Percentiles rank a stretch among this genome's conserved stretches.
Evolutionary conservation across 768 basidiomycete genomes (phyloP).

Genomic region (Suillus lakei): DNA sequence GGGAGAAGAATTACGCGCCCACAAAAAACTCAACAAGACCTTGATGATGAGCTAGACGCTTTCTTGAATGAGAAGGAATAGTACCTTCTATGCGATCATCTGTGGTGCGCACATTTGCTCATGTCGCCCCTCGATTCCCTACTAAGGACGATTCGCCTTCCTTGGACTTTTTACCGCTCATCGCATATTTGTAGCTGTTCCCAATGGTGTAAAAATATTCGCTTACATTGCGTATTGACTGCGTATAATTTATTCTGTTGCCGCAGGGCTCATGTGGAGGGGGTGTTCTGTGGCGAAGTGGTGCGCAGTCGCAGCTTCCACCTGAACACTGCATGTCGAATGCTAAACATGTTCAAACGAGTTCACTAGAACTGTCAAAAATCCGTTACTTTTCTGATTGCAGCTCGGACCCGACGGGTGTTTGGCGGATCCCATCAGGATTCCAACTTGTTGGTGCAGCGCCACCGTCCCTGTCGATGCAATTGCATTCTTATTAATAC

Average conservation of each 20-base stretch:
- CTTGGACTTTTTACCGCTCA: not conserved
- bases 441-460: not conserved
- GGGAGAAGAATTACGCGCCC: constrained; percentile 46
- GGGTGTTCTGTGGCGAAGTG: not conserved
- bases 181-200: not conserved
- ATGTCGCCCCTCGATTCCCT: not conserved
- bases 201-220: not conserved
- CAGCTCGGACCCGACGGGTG: not conserved
- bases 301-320: not conserved
- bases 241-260: not conserved
- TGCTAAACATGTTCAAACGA: not conserved
- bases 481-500: not conserved
- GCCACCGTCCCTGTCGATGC: not conserved
- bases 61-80: constrained; percentile 63
- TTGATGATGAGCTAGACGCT: constrained; percentile 84
- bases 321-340: not conserved
- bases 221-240: not conserved
- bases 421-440: not conserved
- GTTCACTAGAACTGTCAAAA: not conserved
- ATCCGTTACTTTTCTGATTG: not conserved
- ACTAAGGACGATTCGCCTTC: not conserved
- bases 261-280: not conserved
- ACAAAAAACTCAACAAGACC: constrained; percentile 70
- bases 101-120: not conserved
- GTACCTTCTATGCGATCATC: constrained; percentile 7